Percentiles rank a stretch among this genome's conserved stretches.
Conservation (phyloP, 257 asterid genomes). For the Nicotiana noctiflora region DNA sequence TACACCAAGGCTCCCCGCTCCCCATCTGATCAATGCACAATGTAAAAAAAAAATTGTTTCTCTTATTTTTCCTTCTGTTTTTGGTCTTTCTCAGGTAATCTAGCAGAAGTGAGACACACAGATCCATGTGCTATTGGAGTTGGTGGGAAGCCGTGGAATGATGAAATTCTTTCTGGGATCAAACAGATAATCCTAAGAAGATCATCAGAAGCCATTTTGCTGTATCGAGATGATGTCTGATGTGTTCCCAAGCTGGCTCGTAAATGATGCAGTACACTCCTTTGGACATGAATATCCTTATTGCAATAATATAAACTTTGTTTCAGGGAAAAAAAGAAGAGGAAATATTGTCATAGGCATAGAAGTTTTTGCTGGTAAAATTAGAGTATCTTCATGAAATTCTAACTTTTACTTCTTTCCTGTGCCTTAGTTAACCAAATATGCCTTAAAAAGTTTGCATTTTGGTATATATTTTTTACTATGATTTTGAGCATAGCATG, state of each 20-base stretch:
- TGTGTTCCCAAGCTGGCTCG: neutral
- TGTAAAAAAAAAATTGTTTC: too few relatives aligned
- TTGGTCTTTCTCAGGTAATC: neutral
- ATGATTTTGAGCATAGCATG: neutral
- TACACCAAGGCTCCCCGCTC: too few relatives aligned
- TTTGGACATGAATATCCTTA: neutral
- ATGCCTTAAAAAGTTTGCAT: neutral
- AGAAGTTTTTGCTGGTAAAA: neutral
- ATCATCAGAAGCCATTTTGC: neutral
- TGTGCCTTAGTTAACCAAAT: neutral
- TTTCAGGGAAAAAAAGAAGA: neutral
- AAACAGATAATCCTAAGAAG: neutral
- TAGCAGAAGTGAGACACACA: conserved; percentile 9
- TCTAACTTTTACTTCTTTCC: neutral
- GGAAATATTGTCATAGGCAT: neutral
- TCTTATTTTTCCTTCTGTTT: neutral
- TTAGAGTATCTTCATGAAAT: neutral
- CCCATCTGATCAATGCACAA: too few relatives aligned
- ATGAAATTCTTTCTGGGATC: neutral
- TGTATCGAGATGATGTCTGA: neutral
- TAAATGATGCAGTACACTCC: neutral
- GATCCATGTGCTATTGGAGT: neutral
- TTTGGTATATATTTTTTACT: neutral
- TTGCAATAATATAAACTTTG: neutral
- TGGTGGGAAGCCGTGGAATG: neutral